Percentiles rank a stretch among this genome's conserved stretches.
Evolutionary conservation across 208 protist genomes (phyloP).

Genomic region (Crithidia bombi): DNA sequence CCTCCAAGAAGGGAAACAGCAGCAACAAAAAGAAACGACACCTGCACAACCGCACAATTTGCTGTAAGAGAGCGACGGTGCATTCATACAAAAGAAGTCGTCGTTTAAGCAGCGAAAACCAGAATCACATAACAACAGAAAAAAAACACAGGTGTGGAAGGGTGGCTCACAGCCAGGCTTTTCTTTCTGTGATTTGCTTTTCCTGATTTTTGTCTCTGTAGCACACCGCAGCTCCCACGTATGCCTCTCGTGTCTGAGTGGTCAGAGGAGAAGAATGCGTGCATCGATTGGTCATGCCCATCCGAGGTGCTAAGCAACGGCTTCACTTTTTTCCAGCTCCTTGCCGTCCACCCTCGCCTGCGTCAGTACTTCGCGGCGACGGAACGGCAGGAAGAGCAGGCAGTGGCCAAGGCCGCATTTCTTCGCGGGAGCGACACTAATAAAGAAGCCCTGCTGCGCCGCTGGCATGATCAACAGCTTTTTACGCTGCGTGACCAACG

Average conservation of each 20-base stretch:
- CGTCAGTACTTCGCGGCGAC: constrained; percentile 33
- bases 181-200: neutral
- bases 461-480: constrained; percentile 49
- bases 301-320: constrained; percentile 69
- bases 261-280: constrained; percentile 77
- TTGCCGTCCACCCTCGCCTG: constrained; percentile 61
- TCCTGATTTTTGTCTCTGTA: neutral
- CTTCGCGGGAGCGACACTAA: constrained; percentile 28
- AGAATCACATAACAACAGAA: no score
- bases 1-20: no score
- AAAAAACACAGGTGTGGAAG: no score
- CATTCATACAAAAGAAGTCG: no score
- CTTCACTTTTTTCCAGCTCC: constrained; percentile 80
- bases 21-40: no score
- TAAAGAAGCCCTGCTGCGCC: constrained; percentile 34
- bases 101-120: no score
- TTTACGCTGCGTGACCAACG: constrained; percentile 48
- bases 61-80: no score
- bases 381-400: constrained; percentile 23
- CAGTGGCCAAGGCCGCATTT: constrained; percentile 32
- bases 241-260: constrained; percentile 54
- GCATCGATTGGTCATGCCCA: constrained; percentile 74
- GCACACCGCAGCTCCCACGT: neutral
- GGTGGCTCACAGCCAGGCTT: neutral
- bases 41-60: no score